Conservation (phyloP, 768 basidiomycete genomes). For the Boletus sensibilis region DNA sequence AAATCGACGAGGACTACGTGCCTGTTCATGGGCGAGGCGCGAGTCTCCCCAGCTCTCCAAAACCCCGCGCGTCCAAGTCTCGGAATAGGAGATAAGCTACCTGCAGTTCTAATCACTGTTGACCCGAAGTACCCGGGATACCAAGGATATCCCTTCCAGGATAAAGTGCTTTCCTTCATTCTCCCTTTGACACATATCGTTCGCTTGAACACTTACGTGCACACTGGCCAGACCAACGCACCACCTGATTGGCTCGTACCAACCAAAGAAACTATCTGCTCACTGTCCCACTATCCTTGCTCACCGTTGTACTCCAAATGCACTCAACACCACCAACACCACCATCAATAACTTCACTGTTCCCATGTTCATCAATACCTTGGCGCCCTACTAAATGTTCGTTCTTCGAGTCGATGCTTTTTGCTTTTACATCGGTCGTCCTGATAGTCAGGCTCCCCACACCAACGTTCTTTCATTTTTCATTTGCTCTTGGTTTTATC, state of each 20-base stretch:
- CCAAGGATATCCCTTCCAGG: not conserved
- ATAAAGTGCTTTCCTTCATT: not conserved
- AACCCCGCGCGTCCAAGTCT: conserved; percentile 53
- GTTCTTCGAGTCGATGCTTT: conserved; percentile 7
- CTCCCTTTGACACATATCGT: not conserved
- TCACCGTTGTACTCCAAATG: conserved; percentile 17
- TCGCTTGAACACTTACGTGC: not conserved
- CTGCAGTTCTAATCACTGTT: not conserved
- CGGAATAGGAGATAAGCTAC: conserved; percentile 47
- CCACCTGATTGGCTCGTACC: not conserved
- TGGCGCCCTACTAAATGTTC: conserved; percentile 11
- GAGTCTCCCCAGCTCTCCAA: conserved; percentile 43
- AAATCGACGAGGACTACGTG: conserved; percentile 73
- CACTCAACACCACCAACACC: conserved; percentile 9
- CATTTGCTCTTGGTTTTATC: not conserved
- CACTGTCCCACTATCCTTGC: not conserved
- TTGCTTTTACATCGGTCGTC: not conserved
- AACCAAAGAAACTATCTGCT: not conserved
- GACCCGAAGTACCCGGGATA: not conserved
- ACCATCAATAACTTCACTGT: not conserved
- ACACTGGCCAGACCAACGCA: not conserved
- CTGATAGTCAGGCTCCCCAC: not conserved
- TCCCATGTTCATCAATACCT: conserved; percentile 11
- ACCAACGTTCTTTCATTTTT: conserved; percentile 2
- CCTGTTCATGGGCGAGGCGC: conserved; percentile 81